Conservation (phyloP, 345 rosid genomes). For the Gossypium stocksii region DNA sequence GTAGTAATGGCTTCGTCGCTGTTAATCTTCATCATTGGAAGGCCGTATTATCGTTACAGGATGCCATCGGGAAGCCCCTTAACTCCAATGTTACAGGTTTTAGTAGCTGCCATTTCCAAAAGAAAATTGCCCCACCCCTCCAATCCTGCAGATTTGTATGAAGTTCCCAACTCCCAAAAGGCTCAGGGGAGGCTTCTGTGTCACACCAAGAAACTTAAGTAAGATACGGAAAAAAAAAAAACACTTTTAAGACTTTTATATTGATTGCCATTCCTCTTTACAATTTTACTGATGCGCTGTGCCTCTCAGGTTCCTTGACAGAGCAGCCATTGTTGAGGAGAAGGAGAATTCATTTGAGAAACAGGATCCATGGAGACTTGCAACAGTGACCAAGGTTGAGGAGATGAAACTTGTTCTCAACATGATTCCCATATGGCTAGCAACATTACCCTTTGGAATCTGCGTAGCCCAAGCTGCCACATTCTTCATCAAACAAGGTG, state of each 20-base stretch:
- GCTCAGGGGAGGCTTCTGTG: conserved; percentile 53
- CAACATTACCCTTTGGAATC: conserved; percentile 69
- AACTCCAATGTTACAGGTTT: conserved; percentile 76
- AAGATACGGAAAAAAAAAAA: conserved; percentile 14
- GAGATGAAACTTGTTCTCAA: conserved; percentile 82
- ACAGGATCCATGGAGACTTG: conserved; percentile 66
- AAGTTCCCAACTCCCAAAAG: conserved; percentile 36
- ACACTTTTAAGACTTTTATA: neutral
- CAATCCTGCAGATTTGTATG: conserved; percentile 49
- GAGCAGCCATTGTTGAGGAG: conserved; percentile 63
- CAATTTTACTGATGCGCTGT: neutral
- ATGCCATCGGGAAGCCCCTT: conserved; percentile 71
- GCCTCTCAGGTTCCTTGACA: conserved; percentile 74
- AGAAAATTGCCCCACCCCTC: conserved; percentile 59
- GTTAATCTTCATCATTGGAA: conserved; percentile 54
- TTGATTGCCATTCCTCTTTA: neutral
- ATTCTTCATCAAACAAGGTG: conserved; percentile 89
- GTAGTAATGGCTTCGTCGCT: conserved; percentile 64
- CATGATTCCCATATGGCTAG: conserved; percentile 87
- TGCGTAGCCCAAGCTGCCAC: conserved; percentile 71
- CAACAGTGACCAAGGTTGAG: conserved; percentile 77
- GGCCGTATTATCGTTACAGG: conserved; percentile 68
- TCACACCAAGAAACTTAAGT: conserved; percentile 67
- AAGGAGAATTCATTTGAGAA: conserved; percentile 34
- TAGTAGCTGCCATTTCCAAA: conserved; percentile 71